These are phyloP conservation scores for Raddia distichophylla DNA, from an alignment of 176 grass and related monocot genomes.

Conservation along the genomic window DNA sequence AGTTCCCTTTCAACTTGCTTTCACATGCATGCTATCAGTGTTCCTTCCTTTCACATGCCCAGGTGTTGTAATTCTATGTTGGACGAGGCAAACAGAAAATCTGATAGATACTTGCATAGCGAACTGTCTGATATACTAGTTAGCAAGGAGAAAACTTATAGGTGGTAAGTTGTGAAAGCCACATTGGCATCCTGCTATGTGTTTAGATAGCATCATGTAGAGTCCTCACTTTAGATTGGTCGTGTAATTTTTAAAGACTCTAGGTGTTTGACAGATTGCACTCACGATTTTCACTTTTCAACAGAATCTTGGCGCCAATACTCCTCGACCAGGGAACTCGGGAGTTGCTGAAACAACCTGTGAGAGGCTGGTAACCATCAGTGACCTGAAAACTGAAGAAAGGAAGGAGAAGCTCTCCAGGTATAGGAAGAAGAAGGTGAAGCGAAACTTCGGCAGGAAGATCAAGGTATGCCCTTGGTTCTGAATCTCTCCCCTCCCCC, in stretches of 20 bases:
- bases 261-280: not conserved
- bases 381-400: conserved; percentile 81
- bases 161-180: not conserved
- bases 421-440: conserved; percentile 96
- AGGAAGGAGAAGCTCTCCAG: conserved; percentile 92
- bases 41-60: not conserved
- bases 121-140: not conserved
- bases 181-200: not conserved
- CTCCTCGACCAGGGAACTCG: conserved; percentile 48
- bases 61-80: not conserved
- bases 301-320: conserved; percentile 81
- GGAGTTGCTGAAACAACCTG: conserved; percentile 48
- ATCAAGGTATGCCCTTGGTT: conserved; percentile 65
- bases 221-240: not conserved
- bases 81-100: conserved; percentile 4
- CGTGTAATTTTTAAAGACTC: not conserved
- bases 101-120: not conserved
- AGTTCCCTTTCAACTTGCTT: conserved; percentile 26
- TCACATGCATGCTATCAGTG: conserved; percentile 10
- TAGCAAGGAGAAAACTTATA: not conserved
- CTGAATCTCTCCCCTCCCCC: not conserved
- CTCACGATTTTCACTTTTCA: conserved; percentile 27
- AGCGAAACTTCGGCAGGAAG: conserved; percentile 96
- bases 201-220: not conserved
- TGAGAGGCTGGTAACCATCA: conserved; percentile 83